Evolutionary conservation across 257 asterid species (phyloP).

Genomic region (Fraxinus quadrangulata): DNA sequence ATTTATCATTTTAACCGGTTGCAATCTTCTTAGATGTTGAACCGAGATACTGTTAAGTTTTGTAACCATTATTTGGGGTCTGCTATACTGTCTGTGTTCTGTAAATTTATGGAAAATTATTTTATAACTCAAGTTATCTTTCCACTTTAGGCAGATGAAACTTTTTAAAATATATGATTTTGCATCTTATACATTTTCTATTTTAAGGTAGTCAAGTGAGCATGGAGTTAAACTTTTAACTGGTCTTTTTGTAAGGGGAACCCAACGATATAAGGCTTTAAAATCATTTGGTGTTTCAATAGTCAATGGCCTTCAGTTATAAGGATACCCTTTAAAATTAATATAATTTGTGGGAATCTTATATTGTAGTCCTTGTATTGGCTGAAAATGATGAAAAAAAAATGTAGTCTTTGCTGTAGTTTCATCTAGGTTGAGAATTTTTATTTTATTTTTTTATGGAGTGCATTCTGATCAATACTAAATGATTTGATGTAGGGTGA

Average conservation of each 20-base stretch:
- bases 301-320: slow-evolving; percentile 12
- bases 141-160: neutral
- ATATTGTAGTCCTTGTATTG: neutral
- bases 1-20: no score
- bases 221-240: neutral
- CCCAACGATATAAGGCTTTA: neutral
- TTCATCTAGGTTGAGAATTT: slow-evolving; percentile 4
- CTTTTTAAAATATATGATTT: no score
- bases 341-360: neutral
- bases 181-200: neutral
- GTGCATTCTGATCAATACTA: slow-evolving; percentile 9
- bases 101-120: no score
- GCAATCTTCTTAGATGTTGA: no score
- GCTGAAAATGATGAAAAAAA: neutral
- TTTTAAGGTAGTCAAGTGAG: neutral
- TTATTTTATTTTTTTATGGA: neutral
- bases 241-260: neutral
- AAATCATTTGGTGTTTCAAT: neutral
- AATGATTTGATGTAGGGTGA: slow-evolving; percentile 5
- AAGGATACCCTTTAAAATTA: neutral
- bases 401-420: slow-evolving; percentile 3
- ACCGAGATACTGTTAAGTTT: no score
- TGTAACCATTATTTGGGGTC: no score
- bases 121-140: no score
- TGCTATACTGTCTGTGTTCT: no score